A percentile compares a stretch with the other conserved stretches of the same genome.
These are phyloP conservation scores for Mortierella sp. DNA, from an alignment of 371 early-diverging fungal genomes.

Conservation along the genomic window DNA sequence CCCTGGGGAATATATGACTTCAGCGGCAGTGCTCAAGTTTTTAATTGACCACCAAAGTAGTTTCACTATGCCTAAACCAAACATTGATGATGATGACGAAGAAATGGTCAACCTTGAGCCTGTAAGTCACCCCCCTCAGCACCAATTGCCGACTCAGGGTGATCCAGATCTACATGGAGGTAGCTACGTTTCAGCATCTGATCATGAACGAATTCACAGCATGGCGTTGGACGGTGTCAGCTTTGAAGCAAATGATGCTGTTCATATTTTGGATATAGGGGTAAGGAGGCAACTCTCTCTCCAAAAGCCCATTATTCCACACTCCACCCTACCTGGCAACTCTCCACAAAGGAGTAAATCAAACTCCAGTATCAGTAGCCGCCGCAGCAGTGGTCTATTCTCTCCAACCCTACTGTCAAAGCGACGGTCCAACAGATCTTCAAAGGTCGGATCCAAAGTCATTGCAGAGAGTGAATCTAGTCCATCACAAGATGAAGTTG, in stretches of 20 bases:
- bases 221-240: conserved; percentile 18
- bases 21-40: conserved; percentile 69
- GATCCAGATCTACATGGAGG: conserved; percentile 13
- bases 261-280: conserved; percentile 25
- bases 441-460: conserved; percentile 31
- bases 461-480: conserved; percentile 7
- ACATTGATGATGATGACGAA: conserved; percentile 52
- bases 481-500: background rate
- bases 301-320: conserved; percentile 38
- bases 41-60: conserved; percentile 65
- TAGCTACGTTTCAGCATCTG: conserved; percentile 39
- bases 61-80: conserved; percentile 56
- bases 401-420: conserved; percentile 25
- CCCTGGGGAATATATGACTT: conserved; percentile 69
- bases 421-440: conserved; percentile 36
- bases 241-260: conserved; percentile 32
- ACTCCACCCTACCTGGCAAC: conserved; percentile 40
- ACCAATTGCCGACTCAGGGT: background rate
- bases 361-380: conserved; percentile 44
- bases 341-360: conserved; percentile 42
- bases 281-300: conserved; percentile 42
- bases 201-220: conserved; percentile 37
- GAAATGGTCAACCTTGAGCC: conserved; percentile 42
- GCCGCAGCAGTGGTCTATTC: conserved; percentile 28
- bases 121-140: conserved; percentile 10